Evolutionary conservation across 352 stramenopile species (phyloP).

Genomic region (Phytopythium sindhum): DNA sequence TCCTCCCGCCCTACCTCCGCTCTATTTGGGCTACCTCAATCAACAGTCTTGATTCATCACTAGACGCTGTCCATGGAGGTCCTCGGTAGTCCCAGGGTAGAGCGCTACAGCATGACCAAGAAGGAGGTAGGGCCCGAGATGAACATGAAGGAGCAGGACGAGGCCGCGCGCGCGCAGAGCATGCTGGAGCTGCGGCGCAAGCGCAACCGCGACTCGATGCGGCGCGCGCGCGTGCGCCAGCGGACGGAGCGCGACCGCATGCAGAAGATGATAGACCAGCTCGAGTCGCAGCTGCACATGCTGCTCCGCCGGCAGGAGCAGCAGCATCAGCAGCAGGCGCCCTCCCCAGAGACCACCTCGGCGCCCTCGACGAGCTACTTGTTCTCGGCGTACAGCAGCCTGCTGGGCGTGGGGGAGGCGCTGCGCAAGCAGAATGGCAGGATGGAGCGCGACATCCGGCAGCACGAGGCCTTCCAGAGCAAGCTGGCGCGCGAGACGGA

Average conservation of each 20-base stretch:
- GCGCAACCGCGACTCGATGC: conserved; percentile 47
- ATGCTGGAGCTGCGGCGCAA: conserved; percentile 27
- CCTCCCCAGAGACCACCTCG: neutral
- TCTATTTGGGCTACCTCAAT: no score
- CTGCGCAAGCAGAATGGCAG: conserved; percentile 17
- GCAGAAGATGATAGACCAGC: conserved; percentile 23
- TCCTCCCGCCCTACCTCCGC: no score
- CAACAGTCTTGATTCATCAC: no score
- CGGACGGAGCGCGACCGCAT: conserved; percentile 20
- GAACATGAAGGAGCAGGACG: neutral
- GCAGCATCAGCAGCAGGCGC: neutral
- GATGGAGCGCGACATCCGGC: conserved; percentile 12
- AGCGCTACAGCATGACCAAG: neutral
- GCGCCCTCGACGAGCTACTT: conserved; percentile 6
- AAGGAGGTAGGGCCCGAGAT: neutral
- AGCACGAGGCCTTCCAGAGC: conserved; percentile 20
- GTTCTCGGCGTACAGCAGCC: conserved; percentile 14
- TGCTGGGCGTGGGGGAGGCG: conserved; percentile 22
- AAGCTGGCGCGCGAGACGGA: conserved; percentile 17
- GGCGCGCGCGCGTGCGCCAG: conserved; percentile 28
- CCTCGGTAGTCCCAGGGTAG: neutral
- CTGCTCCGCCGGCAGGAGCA: conserved; percentile 9
- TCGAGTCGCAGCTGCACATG: conserved; percentile 22
- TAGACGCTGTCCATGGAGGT: no score
- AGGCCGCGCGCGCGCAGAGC: conserved; percentile 5